Conservation (phyloP, 176 grass and related monocot species). For the Carex parvula region DNA sequence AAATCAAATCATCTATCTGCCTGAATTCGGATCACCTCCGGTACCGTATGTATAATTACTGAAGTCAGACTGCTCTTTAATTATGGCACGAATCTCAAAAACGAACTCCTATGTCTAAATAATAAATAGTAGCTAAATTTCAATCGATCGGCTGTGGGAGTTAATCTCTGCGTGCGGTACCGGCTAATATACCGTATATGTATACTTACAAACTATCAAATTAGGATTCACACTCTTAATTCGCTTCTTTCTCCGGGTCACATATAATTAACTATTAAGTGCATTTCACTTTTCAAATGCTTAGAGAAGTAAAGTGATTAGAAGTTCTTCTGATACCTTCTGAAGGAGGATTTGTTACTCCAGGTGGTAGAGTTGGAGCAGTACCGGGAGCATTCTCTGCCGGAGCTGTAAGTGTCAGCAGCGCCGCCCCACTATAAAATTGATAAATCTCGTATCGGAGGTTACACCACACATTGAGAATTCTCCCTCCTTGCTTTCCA, state of each 20-base stretch:
- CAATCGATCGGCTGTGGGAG: no score
- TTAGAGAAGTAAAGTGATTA: neutral
- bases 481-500: conserved; percentile 9
- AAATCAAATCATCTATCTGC: no score
- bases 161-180: no score
- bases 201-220: no score
- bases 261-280: no score
- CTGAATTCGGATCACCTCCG: no score
- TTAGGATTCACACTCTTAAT: neutral
- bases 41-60: no score
- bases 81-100: no score
- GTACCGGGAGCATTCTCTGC: neutral
- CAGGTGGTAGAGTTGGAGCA: no score
- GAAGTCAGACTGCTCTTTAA: no score
- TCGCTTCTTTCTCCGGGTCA: neutral
- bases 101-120: no score
- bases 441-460: conserved; percentile 24
- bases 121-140: neutral
- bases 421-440: conserved; percentile 27
- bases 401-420: neutral
- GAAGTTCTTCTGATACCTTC: conserved; percentile 1
- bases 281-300: neutral
- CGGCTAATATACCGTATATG: neutral
- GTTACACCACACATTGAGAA: conserved; percentile 19
- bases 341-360: neutral